These are phyloP conservation scores for Jackrogersella multiformis DNA, from an alignment of 495 filamentous ascomycete species.

Conservation along the genomic window DNA sequence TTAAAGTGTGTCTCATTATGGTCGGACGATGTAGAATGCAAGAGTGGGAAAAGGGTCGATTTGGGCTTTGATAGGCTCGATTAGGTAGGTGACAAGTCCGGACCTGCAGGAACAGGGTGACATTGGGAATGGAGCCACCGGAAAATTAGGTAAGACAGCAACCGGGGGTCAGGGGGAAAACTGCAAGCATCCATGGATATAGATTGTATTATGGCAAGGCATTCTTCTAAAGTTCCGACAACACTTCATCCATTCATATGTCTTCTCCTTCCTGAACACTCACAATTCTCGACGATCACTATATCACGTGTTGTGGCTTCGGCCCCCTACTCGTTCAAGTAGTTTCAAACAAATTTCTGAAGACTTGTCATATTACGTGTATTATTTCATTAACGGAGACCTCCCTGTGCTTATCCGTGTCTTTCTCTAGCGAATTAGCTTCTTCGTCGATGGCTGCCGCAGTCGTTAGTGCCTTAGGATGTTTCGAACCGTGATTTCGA, in stretches of 20 bases:
- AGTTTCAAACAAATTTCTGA: conserved; percentile 2
- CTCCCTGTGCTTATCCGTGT: neutral
- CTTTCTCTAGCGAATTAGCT: conserved; percentile 15
- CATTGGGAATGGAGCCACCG: conserved; percentile 21
- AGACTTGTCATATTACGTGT: conserved; percentile 11
- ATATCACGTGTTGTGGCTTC: conserved; percentile 34
- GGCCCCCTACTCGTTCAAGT: conserved; percentile 9
- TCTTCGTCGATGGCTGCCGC: neutral
- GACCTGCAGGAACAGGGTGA: conserved; percentile 35
- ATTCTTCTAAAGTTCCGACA: conserved; percentile 5
- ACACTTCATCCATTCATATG: conserved; percentile 23
- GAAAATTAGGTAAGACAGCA: conserved; percentile 32
- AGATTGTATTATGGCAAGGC: conserved; percentile 2
- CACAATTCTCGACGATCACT: conserved; percentile 19
- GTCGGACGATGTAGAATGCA: conserved; percentile 23
- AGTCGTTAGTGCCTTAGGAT: neutral
- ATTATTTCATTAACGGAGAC: conserved; percentile 9
- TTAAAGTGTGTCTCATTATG: conserved; percentile 32
- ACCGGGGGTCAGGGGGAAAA: neutral
- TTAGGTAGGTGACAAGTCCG: conserved; percentile 26
- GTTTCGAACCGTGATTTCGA: conserved; percentile 8
- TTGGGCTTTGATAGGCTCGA: conserved; percentile 29
- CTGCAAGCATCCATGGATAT: conserved; percentile 2
- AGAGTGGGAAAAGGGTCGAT: conserved; percentile 4
- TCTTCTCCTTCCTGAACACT: conserved; percentile 25